phyloP scores from a whole-genome alignment of 495 filamentous ascomycete species.

The Neurospora sp. region DNA sequence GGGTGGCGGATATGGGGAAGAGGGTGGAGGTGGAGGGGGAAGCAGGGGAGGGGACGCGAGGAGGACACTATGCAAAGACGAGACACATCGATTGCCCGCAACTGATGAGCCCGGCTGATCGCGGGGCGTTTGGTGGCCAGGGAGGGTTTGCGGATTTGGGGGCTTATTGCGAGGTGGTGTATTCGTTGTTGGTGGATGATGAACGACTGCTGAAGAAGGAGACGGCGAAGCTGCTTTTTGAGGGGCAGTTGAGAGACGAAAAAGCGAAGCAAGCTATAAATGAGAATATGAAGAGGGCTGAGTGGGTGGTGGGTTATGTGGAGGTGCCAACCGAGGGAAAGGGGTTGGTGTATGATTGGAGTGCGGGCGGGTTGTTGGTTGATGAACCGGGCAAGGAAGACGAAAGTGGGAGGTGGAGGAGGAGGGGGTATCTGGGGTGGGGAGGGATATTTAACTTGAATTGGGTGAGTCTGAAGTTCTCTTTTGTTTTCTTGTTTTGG shows the following conservation, averaged over 20 bases:
- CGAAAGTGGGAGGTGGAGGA: conserved; percentile 9
- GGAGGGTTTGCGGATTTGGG: conserved; percentile 16
- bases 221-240: conserved; percentile 21
- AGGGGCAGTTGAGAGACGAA: conserved; percentile 14
- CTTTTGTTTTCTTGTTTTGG: not conserved
- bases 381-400: conserved; percentile 8
- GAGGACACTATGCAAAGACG: not conserved
- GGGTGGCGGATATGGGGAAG: conserved; percentile 12
- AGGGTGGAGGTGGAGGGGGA: not conserved
- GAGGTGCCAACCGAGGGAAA: conserved; percentile 8
- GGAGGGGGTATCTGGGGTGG: conserved; percentile 26
- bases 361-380: conserved; percentile 23
- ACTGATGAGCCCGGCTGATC: not conserved
- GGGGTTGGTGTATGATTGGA: conserved; percentile 18
- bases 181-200: conserved; percentile 23
- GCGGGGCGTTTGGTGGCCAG: conserved; percentile 21
- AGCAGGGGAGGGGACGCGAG: not conserved
- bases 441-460: conserved; percentile 22
- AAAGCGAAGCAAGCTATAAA: conserved; percentile 11
- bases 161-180: conserved; percentile 20
- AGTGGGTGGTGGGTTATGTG: conserved; percentile 17
- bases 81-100: not conserved
- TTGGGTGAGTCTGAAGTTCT: conserved; percentile 19
- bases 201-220: conserved; percentile 17
- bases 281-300: conserved; percentile 7